Evolutionary conservation across 176 grass and related monocot genomes (phyloP), one percentile per base, ranked within the genome.

Genomic region (Bromus sterilis): DNA sequence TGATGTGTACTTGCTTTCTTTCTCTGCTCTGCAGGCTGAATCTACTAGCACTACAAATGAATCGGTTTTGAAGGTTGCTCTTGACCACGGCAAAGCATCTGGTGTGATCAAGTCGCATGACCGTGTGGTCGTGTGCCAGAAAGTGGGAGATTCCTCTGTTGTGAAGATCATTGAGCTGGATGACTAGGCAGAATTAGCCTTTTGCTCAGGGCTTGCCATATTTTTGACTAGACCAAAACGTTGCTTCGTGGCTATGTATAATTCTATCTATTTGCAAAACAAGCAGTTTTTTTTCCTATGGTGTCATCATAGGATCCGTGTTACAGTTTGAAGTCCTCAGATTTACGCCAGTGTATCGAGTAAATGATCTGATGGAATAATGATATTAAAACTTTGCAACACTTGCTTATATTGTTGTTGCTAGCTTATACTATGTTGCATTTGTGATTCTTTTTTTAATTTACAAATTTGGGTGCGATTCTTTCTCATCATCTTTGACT

Each of bases 161-260:
- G 96, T 99, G 82, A 99, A 99, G 87, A 99, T 99, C 49, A 93
- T 99, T 74, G 96, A 99, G 80, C 75, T 99, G 77, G 91, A 99
- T 51, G 96, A 95, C 77, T 99, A 89, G 83, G 67, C 79, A 25
- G 6, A 18, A 29, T 25, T 65, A 31, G 15, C 1, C 20, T 66
- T 66, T n/a, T 37, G 58, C 56, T 86, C 71, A 36, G 78, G 56
- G 53, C 81, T 51, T 63, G 37, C 65, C 34, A 77, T 21, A 82
- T 75, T 89, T 89, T 89, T 82, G 28, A 77, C 56, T 30, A 73
- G 55, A 34, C 63, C 35, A 40, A 82, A 66, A 86, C 59, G 15
- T 65, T 64, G n/a, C 23, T 74, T 58, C 24, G 59, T 73, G 83
- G 64, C 65, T 78, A 73, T 81, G 56, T 86, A 82, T 72, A 66